Conservation (phyloP, 139 green algal species). For the Chlamydomonas incerta region DNA sequence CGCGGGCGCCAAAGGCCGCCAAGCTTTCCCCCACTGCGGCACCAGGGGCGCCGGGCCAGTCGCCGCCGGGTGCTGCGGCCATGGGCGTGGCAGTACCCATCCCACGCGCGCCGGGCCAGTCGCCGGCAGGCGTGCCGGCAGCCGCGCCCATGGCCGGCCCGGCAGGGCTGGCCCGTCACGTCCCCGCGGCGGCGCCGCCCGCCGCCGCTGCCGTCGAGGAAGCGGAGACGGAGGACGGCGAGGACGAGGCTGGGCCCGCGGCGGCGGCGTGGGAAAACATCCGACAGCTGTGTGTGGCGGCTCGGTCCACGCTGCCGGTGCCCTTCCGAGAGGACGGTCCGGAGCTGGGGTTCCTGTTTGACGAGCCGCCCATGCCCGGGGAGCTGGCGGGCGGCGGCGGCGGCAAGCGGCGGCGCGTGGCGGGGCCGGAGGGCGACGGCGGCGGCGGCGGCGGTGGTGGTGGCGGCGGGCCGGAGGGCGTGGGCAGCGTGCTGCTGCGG, state of each 20-base stretch:
- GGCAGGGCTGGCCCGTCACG: background rate
- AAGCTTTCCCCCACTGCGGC: background rate
- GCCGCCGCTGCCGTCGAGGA: background rate
- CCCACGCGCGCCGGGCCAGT: background rate
- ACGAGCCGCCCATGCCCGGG: constrained; percentile 42
- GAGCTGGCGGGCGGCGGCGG: background rate
- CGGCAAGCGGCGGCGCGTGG: constrained; percentile 39
- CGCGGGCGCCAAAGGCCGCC: background rate
- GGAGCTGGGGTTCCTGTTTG: constrained; percentile 73
- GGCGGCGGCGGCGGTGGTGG: background rate
- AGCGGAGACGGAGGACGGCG: background rate
- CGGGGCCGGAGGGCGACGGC: constrained; percentile 28
- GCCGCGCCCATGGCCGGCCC: background rate
- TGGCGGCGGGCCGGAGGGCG: background rate
- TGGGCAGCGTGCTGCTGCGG: constrained; percentile 38
- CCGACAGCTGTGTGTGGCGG: constrained; percentile 61
- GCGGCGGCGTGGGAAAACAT: constrained; percentile 19
- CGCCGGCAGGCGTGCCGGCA: background rate
- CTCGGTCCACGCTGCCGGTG: constrained; percentile 63
- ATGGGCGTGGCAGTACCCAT: too few relatives aligned
- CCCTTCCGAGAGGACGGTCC: constrained; percentile 77
- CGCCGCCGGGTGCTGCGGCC: too few relatives aligned
- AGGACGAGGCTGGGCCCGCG: background rate
- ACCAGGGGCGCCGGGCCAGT: background rate
- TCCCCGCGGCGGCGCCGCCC: background rate